Percentiles rank a stretch among this genome's conserved stretches.
These are phyloP conservation scores for Onygena corvina DNA, from an alignment of 2,329 filamentous ascomycete genomes.

Conservation along the genomic window DNA sequence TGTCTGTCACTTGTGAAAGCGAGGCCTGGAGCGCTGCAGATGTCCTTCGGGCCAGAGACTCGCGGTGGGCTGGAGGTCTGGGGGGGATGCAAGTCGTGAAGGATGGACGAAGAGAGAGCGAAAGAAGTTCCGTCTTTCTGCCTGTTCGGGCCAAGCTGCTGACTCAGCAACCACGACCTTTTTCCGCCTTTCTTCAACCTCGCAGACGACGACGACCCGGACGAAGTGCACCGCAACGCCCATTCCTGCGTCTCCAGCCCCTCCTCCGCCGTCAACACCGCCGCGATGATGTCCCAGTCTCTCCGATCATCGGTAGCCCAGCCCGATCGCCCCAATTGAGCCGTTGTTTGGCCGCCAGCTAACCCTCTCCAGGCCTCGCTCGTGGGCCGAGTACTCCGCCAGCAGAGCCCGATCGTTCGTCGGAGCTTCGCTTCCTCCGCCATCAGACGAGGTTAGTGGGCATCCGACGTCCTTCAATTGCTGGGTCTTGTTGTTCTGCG, in stretches of 20 bases:
- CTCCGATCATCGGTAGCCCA: constrained; percentile 15
- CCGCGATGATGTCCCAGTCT: constrained; percentile 17
- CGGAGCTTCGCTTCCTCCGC: constrained; percentile 53
- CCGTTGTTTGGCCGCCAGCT: constrained; percentile 17
- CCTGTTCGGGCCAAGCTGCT: neutral
- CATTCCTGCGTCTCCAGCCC: neutral
- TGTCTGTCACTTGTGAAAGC: neutral
- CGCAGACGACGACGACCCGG: neutral
- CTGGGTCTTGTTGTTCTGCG: constrained; percentile 5
- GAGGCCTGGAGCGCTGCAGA: neutral
- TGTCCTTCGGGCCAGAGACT: constrained; percentile 22
- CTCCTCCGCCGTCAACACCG: constrained; percentile 6
- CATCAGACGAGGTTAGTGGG: constrained; percentile 46
- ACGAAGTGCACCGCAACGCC: neutral
- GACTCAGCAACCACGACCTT: constrained; percentile 6
- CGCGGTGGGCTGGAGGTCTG: neutral
- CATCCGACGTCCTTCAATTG: constrained; percentile 9
- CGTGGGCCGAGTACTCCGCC: constrained; percentile 48
- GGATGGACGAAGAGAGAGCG: neutral
- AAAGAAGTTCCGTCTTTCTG: neutral
- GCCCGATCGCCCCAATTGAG: constrained; percentile 3
- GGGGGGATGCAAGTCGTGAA: neutral
- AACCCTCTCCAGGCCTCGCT: constrained; percentile 43
- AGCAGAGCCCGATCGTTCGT: constrained; percentile 44
- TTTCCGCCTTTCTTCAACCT: constrained; percentile 2